Conservation (phyloP, 2,329 filamentous ascomycete species). For the Aspergillus aculeatinus region DNA sequence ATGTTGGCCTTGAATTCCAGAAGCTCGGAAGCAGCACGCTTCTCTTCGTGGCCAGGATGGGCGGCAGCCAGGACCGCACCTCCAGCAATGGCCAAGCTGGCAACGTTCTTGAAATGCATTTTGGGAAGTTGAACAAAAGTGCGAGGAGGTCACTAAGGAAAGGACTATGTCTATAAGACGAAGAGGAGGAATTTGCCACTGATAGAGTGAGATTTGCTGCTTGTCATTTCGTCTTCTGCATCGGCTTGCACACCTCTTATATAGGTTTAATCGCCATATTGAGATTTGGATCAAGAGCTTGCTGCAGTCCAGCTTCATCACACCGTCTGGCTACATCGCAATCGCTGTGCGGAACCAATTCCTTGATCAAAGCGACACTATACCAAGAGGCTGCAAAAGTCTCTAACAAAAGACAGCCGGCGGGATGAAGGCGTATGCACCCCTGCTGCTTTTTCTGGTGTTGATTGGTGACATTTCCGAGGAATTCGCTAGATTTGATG, state of each 20-base stretch:
- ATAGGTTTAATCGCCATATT: background rate
- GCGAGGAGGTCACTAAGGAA: background rate
- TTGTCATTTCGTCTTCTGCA: background rate
- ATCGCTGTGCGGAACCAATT: background rate
- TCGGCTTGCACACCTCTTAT: background rate
- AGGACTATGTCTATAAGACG: background rate
- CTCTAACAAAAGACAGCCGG: background rate
- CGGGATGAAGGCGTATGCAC: background rate
- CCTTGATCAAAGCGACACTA: background rate
- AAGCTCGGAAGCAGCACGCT: constrained; percentile 9
- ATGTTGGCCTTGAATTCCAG: constrained; percentile 11
- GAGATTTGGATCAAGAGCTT: background rate
- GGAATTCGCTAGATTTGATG: background rate
- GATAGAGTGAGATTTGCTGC: background rate
- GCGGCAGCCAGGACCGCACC: constrained; percentile 2
- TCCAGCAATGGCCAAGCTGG: background rate
- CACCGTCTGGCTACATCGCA: background rate
- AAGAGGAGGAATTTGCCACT: background rate
- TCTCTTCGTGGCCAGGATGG: constrained; percentile 10
- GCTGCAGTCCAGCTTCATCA: background rate
- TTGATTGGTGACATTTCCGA: background rate
- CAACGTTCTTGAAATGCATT: constrained; percentile 3
- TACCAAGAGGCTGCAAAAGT: background rate
- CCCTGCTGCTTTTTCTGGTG: background rate
- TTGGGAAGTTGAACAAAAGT: background rate